Evolutionary conservation across 1,284 basidiomycete genomes (phyloP).

Genomic region (Irpex sp.): DNA sequence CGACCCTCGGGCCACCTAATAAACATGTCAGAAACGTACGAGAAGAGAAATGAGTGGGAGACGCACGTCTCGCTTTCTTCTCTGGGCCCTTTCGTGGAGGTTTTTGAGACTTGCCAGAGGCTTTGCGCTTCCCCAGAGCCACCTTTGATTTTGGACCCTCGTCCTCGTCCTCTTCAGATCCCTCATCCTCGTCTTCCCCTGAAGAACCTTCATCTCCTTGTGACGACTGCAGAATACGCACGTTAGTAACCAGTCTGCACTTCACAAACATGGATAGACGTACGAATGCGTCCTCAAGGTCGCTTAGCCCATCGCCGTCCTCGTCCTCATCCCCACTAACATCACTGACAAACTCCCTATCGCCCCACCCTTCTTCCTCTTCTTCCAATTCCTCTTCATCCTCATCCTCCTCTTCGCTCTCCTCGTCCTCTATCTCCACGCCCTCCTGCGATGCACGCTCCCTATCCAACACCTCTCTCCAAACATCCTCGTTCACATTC

Average conservation of each 20-base stretch:
- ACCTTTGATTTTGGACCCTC: conserved; percentile 27
- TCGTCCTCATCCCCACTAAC: conserved; percentile 66
- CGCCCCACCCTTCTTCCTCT: conserved; percentile 61
- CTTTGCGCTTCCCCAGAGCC: conserved; percentile 70
- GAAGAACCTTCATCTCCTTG: conserved; percentile 28
- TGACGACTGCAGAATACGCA: conserved; percentile 12
- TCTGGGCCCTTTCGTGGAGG: conserved; percentile 48
- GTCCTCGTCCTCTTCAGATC: conserved; percentile 27
- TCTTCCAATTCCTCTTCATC: conserved; percentile 48
- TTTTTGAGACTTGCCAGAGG: conserved; percentile 31
- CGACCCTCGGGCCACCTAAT: conserved; percentile 76
- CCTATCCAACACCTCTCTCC: conserved; percentile 85
- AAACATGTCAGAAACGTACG: conserved; percentile 9
- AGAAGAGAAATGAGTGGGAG: conserved; percentile 5
- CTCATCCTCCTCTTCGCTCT: conserved; percentile 48
- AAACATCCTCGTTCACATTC: conserved; percentile 98
- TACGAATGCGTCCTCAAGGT: conserved; percentile 68
- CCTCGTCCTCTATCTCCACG: conserved; percentile 42
- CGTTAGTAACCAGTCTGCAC: conserved; percentile 14
- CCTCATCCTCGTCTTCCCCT: conserved; percentile 27
- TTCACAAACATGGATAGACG: conserved; percentile 22
- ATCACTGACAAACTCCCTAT: conserved; percentile 86
- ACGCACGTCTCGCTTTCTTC: conserved; percentile 58
- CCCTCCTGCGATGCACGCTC: conserved; percentile 42
- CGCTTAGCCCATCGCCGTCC: conserved; percentile 64